These are phyloP conservation scores for Arthrinium phaeospermum DNA, from an alignment of 2,329 filamentous ascomycete species.

Conservation along the genomic window DNA sequence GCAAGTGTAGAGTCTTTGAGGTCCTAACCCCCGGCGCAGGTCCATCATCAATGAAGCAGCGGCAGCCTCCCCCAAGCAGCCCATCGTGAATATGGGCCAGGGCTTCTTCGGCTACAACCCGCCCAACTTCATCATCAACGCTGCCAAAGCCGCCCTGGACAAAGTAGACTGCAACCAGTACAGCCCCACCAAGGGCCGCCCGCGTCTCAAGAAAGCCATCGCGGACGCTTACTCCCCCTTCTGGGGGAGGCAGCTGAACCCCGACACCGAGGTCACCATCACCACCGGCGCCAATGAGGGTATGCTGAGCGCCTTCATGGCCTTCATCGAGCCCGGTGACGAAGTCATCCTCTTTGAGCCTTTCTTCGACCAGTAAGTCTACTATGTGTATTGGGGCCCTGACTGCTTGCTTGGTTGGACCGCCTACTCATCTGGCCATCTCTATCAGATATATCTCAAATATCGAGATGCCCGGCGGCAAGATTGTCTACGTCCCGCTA, in stretches of 20 bases:
- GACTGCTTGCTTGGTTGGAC: conserved; percentile 22
- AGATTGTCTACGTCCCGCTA: conserved; percentile 93
- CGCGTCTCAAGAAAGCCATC: conserved; percentile 89
- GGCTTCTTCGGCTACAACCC: conserved; percentile 94
- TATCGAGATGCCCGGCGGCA: conserved; percentile 97
- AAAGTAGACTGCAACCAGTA: conserved; percentile 98
- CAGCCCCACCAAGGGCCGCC: conserved; percentile 91
- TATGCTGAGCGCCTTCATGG: conserved; percentile 98
- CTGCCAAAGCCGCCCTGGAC: conserved; percentile 87
- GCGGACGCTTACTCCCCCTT: conserved; percentile 90
- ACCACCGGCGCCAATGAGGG: conserved; percentile 92
- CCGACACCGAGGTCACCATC: conserved; percentile 91
- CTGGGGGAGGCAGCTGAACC: conserved; percentile 82
- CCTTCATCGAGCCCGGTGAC: conserved; percentile 90
- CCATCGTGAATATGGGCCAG: conserved; percentile 70
- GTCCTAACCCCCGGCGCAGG: conserved; percentile 44
- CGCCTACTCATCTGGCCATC: neutral
- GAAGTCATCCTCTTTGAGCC: conserved; percentile 98
- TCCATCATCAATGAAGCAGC: conserved; percentile 71
- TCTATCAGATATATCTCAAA: conserved; percentile 82
- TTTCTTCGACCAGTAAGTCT: conserved; percentile 88
- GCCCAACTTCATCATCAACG: conserved; percentile 86
- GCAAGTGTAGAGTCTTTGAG: neutral
- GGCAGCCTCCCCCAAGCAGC: conserved; percentile 65
- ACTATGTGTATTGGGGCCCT: neutral